Conservation (phyloP, 225 moss, liverwort and hornwort species). For the Lunularia cruciata region DNA sequence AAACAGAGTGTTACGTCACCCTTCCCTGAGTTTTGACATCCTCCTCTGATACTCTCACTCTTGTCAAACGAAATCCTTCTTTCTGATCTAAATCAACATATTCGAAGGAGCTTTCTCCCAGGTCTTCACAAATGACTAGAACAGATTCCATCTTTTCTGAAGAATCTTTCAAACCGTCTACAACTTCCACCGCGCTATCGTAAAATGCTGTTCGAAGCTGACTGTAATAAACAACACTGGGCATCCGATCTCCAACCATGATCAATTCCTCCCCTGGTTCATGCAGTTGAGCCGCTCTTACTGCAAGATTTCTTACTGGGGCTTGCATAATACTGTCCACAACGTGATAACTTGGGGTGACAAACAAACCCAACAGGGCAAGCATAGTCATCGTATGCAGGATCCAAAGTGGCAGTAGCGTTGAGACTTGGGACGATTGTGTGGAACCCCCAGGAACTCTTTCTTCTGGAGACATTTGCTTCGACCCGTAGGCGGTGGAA, state of each 20-base stretch:
- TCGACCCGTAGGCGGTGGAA: conserved; percentile 26
- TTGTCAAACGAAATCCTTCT: conserved; percentile 20
- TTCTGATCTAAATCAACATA: conserved; percentile 4
- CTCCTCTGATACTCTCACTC: conserved; percentile 2
- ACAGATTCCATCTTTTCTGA: conserved; percentile 9
- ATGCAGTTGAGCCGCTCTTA: conserved; percentile 50
- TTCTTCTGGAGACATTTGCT: conserved; percentile 9
- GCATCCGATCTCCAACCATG: conserved; percentile 67
- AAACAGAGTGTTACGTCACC: neutral
- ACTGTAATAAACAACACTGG: conserved; percentile 69
- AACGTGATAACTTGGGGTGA: conserved; percentile 53
- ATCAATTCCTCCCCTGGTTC: conserved; percentile 56
- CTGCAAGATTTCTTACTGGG: conserved; percentile 56
- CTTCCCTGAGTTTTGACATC: neutral
- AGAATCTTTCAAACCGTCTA: conserved; percentile 12
- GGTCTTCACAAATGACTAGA: conserved; percentile 19
- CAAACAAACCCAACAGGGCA: conserved; percentile 44
- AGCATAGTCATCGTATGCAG: conserved; percentile 57
- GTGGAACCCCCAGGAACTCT: conserved; percentile 1
- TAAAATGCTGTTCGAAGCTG: conserved; percentile 64
- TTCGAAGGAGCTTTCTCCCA: conserved; percentile 4
- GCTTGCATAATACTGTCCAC: conserved; percentile 55
- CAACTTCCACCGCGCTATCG: conserved; percentile 46
- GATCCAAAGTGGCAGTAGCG: conserved; percentile 51
- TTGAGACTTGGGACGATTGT: neutral